Base-by-base conservation (phyloP, 2,329 filamentous ascomycete species). In the Stemphylium beticola region DNA sequence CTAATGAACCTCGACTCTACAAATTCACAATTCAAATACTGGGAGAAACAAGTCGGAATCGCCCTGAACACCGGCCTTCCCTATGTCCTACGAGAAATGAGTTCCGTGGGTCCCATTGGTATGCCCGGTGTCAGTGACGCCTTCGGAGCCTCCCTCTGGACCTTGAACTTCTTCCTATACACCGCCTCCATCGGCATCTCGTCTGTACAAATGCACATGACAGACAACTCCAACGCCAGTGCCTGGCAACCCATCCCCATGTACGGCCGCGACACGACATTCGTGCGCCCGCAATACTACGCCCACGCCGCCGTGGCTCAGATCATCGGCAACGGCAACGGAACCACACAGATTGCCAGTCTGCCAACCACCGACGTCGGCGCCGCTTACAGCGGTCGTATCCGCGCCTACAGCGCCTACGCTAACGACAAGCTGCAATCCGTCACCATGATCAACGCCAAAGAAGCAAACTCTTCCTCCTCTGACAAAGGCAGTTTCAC, bases 181-280 rank as follows among this genome's bases (percentile, higher is more conserved):
- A 71, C 77, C 4, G 79, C 81, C 7, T 76, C 76, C 5, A 73
- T 81, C 36, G 79, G 79, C 55, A 76, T 83, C 46, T 69, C 74
- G 0, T 78, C 77, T 8, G 79, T 83, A 2, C 75, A 81, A 57
- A 78, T 83, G 74, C 81, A 83, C 73, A 82, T 83, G 80, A 83
- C 81, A 9, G 79, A 81, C 66, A 81, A 81, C 66, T 81, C 80
- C 55, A 79, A 79, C 60, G 78, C 80, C 6, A 76, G 76, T 50
- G 78, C 81, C 2, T 83, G 81, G 81, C 77, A 80, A 57, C 81
- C 81, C 14, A 71, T 78, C 33, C 44, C 68, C 15, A 68, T 75
- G 54, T 74, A 78, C 57, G 77, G 72, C 24, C 73, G 67, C 4
- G 66, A 70, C 22, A 77, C 78, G 1, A 75, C 78, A 1, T 77